Percentiles rank a stretch among this genome's conserved stretches.
These are phyloP conservation scores for Xerocomellus chrysenteron DNA, from an alignment of 768 basidiomycete species.

Conservation along the genomic window DNA sequence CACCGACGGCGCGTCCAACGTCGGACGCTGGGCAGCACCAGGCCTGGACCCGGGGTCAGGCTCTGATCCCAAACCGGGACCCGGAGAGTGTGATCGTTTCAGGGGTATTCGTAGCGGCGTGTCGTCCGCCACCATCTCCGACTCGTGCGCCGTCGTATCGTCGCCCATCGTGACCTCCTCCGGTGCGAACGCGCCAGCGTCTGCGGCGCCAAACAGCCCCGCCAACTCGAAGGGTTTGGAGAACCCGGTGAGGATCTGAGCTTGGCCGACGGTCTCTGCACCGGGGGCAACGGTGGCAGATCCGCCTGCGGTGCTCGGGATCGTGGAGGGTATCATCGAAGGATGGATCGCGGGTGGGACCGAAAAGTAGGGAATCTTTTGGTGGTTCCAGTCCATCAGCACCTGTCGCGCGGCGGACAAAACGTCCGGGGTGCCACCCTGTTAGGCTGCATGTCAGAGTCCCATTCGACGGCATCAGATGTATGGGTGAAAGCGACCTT, in stretches of 20 bases:
- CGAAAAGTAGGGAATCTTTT: conserved; percentile 91
- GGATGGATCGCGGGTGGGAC: conserved; percentile 77
- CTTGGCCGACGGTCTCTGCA: conserved; percentile 78
- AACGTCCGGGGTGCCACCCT: conserved; percentile 92
- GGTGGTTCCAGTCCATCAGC: conserved; percentile 91
- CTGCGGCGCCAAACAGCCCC: conserved; percentile 78
- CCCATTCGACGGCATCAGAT: not conserved
- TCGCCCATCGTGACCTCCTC: conserved; percentile 43
- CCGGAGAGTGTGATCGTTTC: conserved; percentile 22
- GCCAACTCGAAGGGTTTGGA: conserved; percentile 80
- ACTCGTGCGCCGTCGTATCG: conserved; percentile 37
- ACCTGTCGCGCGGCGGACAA: conserved; percentile 79
- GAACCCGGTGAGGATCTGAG: conserved; percentile 69
- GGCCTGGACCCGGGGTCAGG: not conserved
- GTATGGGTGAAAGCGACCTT: conserved; percentile 50
- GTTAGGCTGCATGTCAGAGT: not conserved
- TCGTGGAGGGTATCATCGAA: conserved; percentile 59
- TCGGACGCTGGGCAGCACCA: not conserved
- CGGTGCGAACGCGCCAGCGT: conserved; percentile 69
- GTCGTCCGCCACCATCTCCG: conserved; percentile 41
- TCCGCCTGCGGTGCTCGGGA: conserved; percentile 36
- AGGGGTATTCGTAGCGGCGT: conserved; percentile 33
- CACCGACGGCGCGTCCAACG: not conserved
- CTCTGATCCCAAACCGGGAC: not conserved
- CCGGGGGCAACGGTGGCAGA: conserved; percentile 54